Evolutionary conservation across 2,329 filamentous ascomycete genomes (phyloP).

Genomic region (Rutstroemia sp.): DNA sequence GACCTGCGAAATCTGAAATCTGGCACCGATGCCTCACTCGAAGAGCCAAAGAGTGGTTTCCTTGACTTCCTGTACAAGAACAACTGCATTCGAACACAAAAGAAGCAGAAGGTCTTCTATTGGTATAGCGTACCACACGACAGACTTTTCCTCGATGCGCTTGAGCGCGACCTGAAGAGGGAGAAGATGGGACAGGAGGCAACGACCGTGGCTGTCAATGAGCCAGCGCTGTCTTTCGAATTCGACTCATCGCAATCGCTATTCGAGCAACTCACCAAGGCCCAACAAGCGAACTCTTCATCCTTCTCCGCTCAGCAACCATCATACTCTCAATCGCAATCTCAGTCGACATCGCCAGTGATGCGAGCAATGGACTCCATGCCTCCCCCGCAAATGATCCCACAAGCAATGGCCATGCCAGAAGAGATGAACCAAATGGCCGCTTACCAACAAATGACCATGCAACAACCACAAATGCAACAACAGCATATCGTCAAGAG

Average conservation of each 20-base stretch:
- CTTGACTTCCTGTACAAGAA: conserved; percentile 99
- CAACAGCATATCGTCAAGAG: conserved; percentile 63
- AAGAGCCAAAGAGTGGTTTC: conserved; percentile 98
- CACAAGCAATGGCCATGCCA: conserved; percentile 46
- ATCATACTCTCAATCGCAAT: conserved; percentile 47
- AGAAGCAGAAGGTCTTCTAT: conserved; percentile 99
- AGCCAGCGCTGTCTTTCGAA: conserved; percentile 95
- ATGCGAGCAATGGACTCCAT: conserved; percentile 89
- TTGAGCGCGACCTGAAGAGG: conserved; percentile 95
- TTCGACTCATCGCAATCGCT: conserved; percentile 99
- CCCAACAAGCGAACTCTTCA: conserved; percentile 96
- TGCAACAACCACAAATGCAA: conserved; percentile 54
- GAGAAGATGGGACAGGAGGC: conserved; percentile 99
- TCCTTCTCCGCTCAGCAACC: conserved; percentile 79
- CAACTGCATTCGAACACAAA: conserved; percentile 99
- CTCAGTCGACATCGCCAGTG: conserved; percentile 80
- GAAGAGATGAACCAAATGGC: conserved; percentile 59
- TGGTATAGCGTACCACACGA: conserved; percentile 99
- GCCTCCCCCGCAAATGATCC: conserved; percentile 83
- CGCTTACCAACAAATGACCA: conserved; percentile 61
- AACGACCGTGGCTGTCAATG: conserved; percentile 91
- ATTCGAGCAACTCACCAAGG: conserved; percentile 98
- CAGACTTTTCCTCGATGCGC: conserved; percentile 89
- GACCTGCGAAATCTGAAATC: conserved; percentile 97
- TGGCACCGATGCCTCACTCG: conserved; percentile 92